Evolutionary conservation across 805 yeast species (phyloP).

Genomic region (Saturnispora diversa): DNA sequence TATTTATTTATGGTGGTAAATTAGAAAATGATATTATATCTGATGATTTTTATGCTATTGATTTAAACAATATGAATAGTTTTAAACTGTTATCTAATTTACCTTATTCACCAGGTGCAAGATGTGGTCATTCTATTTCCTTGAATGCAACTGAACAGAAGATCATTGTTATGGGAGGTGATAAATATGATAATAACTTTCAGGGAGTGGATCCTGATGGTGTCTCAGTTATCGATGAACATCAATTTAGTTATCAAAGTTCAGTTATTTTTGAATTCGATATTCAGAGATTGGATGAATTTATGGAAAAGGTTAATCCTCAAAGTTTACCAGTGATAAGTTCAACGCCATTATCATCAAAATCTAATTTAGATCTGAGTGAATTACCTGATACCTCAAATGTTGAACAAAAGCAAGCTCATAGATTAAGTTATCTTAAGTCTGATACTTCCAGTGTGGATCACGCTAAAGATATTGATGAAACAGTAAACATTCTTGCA

Average conservation of each 20-base stretch:
- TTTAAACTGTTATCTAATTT: constrained; percentile 39
- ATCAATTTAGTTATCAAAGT: constrained; percentile 26
- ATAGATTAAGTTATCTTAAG: constrained; percentile 16
- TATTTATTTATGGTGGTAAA: constrained; percentile 89
- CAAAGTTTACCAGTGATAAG: background rate
- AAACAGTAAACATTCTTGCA: background rate
- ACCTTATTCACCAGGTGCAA: constrained; percentile 58
- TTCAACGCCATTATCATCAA: constrained; percentile 7
- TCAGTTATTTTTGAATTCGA: constrained; percentile 33
- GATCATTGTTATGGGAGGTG: constrained; percentile 87
- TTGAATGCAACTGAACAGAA: constrained; percentile 58
- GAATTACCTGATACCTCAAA: constrained; percentile 10
- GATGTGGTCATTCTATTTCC: constrained; percentile 89
- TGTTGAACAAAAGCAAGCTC: constrained; percentile 10
- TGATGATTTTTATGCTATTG: constrained; percentile 63
- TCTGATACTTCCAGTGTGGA: constrained; percentile 19
- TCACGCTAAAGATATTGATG: constrained; percentile 7
- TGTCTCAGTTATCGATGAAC: constrained; percentile 23
- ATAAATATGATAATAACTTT: constrained; percentile 54
- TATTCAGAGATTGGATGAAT: constrained; percentile 21
- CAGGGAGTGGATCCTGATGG: constrained; percentile 18
- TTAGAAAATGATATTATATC: constrained; percentile 62
- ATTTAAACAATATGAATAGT: constrained; percentile 67
- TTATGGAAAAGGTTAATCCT: constrained; percentile 19
- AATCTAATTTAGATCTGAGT: constrained; percentile 13